Evolutionary conservation across 73 alveolate genomes (phyloP), one percentile per base, ranked within the genome.

Genomic region (Paramecium octaurelia): DNA sequence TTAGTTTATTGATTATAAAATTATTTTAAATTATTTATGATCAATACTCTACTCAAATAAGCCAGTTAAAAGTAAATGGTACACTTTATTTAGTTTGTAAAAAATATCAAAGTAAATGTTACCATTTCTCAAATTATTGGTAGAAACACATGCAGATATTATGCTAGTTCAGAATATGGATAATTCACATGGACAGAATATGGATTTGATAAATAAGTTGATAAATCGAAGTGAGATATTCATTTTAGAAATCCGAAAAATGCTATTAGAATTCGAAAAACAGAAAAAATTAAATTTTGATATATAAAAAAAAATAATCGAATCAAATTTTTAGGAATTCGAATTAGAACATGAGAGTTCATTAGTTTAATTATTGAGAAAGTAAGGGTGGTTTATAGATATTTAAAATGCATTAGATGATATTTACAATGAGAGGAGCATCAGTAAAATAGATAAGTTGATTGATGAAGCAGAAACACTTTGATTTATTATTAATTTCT

Each of bases 81-180:
- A 73, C 16, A 2, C 21, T 73, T 73, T 16, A 36, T 16, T 31
- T 12, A 73, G 87, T 21, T 38, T 34, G n/a, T 35, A 20, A 70
- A 70, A 70, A 70, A 34, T 31, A 70, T 4, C n/a, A 9, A 35
- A 36, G 6, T 73, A 73, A 5, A 27, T 64, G 48, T 14, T 64
- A 34, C 48, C 35, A 20, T 73, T 36, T 73, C 31, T 36, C 3
- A 73, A 73, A 40, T 36, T 35, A 36, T 35, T 73, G 18, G 24
- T 73, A 36, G 87, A 70, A 70, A 70, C 86, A 12, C 24, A 70
- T 70, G 46, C 54, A 70, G 86, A 70, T 14, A 70, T 70, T 6
- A 14, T 31, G 20, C 38, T 31, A 16, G 87, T 73, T 73, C n/a
- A 40, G 48, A 40, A 40, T 40, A 40, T 40, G 48, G 48, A 40